These are phyloP conservation scores for Diplodia mutila DNA, from an alignment of 2,329 filamentous ascomycete species.

Conservation along the genomic window DNA sequence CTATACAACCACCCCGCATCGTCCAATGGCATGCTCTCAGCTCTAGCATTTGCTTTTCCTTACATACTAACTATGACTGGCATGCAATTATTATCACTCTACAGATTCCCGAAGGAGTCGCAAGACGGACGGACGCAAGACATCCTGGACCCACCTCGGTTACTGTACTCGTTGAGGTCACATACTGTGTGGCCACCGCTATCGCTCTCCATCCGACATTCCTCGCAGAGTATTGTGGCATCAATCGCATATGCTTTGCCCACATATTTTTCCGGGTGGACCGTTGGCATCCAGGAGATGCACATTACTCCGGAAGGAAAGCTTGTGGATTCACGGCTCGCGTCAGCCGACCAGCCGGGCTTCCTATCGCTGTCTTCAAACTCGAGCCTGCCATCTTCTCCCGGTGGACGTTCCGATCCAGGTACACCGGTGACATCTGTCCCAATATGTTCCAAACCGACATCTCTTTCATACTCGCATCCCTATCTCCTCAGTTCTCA, in stretches of 20 bases:
- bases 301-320: slow-evolving; percentile 61
- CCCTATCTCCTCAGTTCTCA: slow-evolving; percentile 85
- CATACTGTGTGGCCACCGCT: slow-evolving; percentile 78
- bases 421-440: slow-evolving; percentile 28
- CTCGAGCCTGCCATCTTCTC: slow-evolving; percentile 28
- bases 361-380: slow-evolving; percentile 46
- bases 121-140: slow-evolving; percentile 26
- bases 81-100: slow-evolving; percentile 74
- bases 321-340: slow-evolving; percentile 53
- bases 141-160: slow-evolving; percentile 51
- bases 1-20: slow-evolving; percentile 65
- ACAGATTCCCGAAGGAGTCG: slow-evolving; percentile 59
- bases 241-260: slow-evolving; percentile 86
- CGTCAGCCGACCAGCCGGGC: slow-evolving; percentile 55
- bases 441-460: slow-evolving; percentile 45
- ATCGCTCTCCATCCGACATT: slow-evolving; percentile 78
- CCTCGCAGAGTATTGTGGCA: slow-evolving; percentile 67
- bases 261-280: slow-evolving; percentile 78
- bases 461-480: slow-evolving; percentile 63
- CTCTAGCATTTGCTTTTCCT: slow-evolving; percentile 72
- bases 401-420: neutral
- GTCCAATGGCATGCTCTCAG: slow-evolving; percentile 67
- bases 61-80: slow-evolving; percentile 80
- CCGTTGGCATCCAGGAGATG: slow-evolving; percentile 88
- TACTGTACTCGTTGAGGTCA: slow-evolving; percentile 79